Evolutionary conservation across 2,329 filamentous ascomycete genomes (phyloP).

Genomic region (Epichloe coenophiala): DNA sequence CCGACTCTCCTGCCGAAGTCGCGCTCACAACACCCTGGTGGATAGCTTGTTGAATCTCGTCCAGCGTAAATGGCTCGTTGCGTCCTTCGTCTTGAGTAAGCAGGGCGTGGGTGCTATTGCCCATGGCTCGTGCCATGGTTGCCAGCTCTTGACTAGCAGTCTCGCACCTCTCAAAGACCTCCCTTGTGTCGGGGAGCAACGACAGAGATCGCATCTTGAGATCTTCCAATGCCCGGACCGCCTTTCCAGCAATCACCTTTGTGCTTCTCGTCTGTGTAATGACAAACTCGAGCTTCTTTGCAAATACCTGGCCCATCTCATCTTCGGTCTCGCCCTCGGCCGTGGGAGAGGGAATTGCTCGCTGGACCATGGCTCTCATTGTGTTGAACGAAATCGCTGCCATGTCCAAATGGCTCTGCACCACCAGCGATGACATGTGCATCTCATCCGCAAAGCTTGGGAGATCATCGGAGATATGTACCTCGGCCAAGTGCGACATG

Average conservation of each 20-base stretch:
- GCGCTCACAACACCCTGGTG: slow-evolving; percentile 33
- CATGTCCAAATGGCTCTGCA: slow-evolving; percentile 73
- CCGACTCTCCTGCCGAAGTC: slow-evolving; percentile 47
- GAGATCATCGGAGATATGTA: slow-evolving; percentile 57
- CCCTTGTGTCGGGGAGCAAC: slow-evolving; percentile 51
- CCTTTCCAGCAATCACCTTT: slow-evolving; percentile 73
- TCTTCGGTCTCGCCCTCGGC: slow-evolving; percentile 35
- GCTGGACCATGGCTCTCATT: slow-evolving; percentile 52
- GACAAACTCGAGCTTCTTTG: slow-evolving; percentile 56
- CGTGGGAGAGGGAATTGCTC: slow-evolving; percentile 34
- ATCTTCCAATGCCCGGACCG: slow-evolving; percentile 63
- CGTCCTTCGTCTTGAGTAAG: slow-evolving; percentile 58
- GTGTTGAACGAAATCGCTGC: slow-evolving; percentile 55
- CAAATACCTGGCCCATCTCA: slow-evolving; percentile 52
- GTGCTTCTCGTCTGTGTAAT: slow-evolving; percentile 65
- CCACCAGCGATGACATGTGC: slow-evolving; percentile 61
- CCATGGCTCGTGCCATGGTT: slow-evolving; percentile 51
- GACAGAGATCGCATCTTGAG: slow-evolving; percentile 63
- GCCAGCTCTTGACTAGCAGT: slow-evolving; percentile 50
- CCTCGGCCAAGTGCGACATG: slow-evolving; percentile 73
- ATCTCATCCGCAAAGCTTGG: slow-evolving; percentile 66
- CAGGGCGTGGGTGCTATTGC: slow-evolving; percentile 49
- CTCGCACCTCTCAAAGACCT: slow-evolving; percentile 59
- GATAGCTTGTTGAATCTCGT: slow-evolving; percentile 53
- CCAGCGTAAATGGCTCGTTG: slow-evolving; percentile 50